Conservation (phyloP, 2,329 filamentous ascomycete species). For the Macrophomina phaseolina region DNA sequence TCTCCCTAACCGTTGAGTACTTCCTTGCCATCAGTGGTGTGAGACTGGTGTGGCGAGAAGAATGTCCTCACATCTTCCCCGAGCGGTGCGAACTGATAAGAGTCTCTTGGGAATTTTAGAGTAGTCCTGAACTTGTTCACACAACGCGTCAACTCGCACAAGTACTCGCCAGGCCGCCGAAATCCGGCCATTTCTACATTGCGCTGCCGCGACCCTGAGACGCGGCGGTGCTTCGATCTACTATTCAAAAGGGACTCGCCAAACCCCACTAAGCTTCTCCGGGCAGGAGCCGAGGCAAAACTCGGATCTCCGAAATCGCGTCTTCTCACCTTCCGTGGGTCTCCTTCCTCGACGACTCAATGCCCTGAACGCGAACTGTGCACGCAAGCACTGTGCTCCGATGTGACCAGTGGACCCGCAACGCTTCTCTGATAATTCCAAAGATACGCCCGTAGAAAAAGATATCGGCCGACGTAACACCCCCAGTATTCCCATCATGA, state of each 20-base stretch:
- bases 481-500: not conserved
- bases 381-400: slow-evolving; percentile 10
- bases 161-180: no score
- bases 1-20: not conserved
- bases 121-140: no score
- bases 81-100: no score
- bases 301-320: slow-evolving; percentile 21
- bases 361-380: slow-evolving; percentile 11
- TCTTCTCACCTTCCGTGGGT: slow-evolving; percentile 18
- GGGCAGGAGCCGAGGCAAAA: slow-evolving; percentile 14
- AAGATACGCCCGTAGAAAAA: slow-evolving; percentile 15
- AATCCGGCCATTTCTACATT: no score
- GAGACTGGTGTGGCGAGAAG: not conserved
- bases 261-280: not conserved
- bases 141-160: no score
- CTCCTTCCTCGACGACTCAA: slow-evolving; percentile 3
- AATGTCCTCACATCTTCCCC: not conserved
- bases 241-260: not conserved
- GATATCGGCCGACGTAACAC: slow-evolving; percentile 5
- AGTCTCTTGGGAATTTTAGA: no score
- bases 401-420: slow-evolving; percentile 15
- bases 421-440: slow-evolving; percentile 4
- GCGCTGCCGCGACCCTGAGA: no score
- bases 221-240: no score
- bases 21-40: not conserved